A percentile compares a stretch with the other conserved stretches of the same genome.
phyloP scores from a whole-genome alignment of 257 asterid genomes.

The Ballota nigra region DNA sequence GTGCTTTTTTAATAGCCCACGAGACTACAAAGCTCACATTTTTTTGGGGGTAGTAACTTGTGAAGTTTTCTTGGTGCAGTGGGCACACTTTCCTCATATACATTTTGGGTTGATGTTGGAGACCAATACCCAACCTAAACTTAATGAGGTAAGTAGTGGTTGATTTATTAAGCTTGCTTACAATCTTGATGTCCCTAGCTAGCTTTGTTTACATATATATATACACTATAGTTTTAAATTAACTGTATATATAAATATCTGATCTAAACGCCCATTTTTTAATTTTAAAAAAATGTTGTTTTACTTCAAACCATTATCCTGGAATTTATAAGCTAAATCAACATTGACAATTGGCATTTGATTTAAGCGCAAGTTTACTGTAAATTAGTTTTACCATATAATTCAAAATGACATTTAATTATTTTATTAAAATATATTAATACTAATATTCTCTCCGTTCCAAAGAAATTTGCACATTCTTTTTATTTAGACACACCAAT shows the following conservation, averaged over 20 bases:
- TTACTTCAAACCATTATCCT: background rate
- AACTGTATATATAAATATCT: background rate
- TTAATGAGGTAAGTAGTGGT: conserved; percentile 35
- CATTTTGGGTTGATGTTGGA: conserved; percentile 94
- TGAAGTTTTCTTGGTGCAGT: conserved; percentile 37
- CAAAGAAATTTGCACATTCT: too few relatives aligned
- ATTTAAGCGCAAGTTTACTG: background rate
- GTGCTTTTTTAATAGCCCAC: background rate
- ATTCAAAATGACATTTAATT: too few relatives aligned
- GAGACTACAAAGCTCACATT: background rate
- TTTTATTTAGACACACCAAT: too few relatives aligned
- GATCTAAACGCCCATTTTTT: too few relatives aligned
- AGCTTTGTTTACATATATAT: too few relatives aligned
- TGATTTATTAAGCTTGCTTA: background rate
- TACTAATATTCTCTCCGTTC: too few relatives aligned
- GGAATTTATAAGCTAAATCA: background rate
- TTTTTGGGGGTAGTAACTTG: conserved; percentile 2
- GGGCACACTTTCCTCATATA: conserved; percentile 96
- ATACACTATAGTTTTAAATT: background rate
- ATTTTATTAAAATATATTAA: too few relatives aligned
- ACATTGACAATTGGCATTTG: background rate
- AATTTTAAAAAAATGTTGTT: too few relatives aligned
- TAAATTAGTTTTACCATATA: background rate
- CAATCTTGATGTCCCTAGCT: too few relatives aligned
- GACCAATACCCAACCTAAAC: conserved; percentile 54